phyloP scores from a whole-genome alignment of 2,329 filamentous ascomycete genomes.

The Rasamsonia emersonii region DNA sequence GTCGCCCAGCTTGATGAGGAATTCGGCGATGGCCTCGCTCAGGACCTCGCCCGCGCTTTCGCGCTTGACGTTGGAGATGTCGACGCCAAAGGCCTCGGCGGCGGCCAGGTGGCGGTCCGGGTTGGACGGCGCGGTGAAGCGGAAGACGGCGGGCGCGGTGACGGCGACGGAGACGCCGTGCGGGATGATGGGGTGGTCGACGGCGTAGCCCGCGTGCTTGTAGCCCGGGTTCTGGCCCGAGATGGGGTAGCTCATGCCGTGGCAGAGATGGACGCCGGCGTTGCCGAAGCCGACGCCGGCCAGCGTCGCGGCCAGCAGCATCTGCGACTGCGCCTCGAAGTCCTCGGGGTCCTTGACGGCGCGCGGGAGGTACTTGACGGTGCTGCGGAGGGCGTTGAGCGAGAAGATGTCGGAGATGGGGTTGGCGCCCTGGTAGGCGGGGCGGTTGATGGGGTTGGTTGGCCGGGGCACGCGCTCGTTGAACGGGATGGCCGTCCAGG shows the following conservation, averaged over 20 bases:
- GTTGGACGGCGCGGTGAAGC: conserved; percentile 83
- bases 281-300: conserved; percentile 97
- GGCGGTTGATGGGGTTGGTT: conserved; percentile 77
- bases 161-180: conserved; percentile 95
- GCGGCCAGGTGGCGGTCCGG: conserved; percentile 85
- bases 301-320: conserved; percentile 88
- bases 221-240: conserved; percentile 91
- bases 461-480: conserved; percentile 76
- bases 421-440: conserved; percentile 94
- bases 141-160: conserved; percentile 86
- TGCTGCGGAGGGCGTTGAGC: conserved; percentile 70
- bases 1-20: conserved; percentile 75
- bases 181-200: conserved; percentile 72
- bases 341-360: conserved; percentile 84
- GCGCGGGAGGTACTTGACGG: conserved; percentile 85
- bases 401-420: conserved; percentile 98
- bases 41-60: conserved; percentile 87
- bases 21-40: conserved; percentile 70
- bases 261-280: conserved; percentile 83
- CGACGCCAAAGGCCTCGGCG: conserved; percentile 83
- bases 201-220: conserved; percentile 76
- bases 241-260: conserved; percentile 96
- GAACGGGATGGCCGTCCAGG: conserved; percentile 96
- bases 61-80: conserved; percentile 75
- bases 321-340: conserved; percentile 83